Evolutionary conservation across 225 moss, liverwort and hornwort genomes (phyloP), one percentile per base, ranked within the genome.

Genomic region (Neckera pumila): DNA sequence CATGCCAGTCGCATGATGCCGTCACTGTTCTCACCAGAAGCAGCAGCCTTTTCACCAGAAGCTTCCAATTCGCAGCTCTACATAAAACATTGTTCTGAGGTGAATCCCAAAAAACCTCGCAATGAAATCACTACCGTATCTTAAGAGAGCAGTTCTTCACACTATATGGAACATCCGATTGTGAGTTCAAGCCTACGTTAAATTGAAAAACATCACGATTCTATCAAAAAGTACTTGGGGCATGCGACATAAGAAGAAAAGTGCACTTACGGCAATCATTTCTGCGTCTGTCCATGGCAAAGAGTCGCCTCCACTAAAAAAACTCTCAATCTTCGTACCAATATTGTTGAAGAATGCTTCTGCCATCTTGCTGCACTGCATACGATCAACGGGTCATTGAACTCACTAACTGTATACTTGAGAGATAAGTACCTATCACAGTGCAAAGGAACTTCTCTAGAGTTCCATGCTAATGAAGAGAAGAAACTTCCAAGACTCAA

Each of bases 1-100:
- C 99, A 99, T 62, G 97, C 96, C 42, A 99, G 72, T 92, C 96
- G 95, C 96, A 96, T 99, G 53, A 99, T 96, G 80, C 95, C 88
- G 47, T 96, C 96, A 85, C 79, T 94, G 54, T 90, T 94, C 23
- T 96, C 94, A 40, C 90, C 90, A 56, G 96, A 91, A 40, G 87
- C 90, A 47, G 95, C 94, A 88, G 94, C 91, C 87, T 94, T 96
- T 74, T 96, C 97, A 62, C 95, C 91, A 66, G 95, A 95, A 85
- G 97, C 96, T 69, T 96, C 97, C 40, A 92, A 91, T 84, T 99
- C 98, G 84, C 96, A 96, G 88, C 91, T 91, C 94, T 94, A 81
- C 85, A 91, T 12, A 38, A 65, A 25, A 67, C 79, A 85, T 47
- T 69, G 12, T 12, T 71, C 42, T 31, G 10, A 88, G 16, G 42